Conservation (phyloP, 1,284 basidiomycete genomes). For the Rhodofomes roseus region DNA sequence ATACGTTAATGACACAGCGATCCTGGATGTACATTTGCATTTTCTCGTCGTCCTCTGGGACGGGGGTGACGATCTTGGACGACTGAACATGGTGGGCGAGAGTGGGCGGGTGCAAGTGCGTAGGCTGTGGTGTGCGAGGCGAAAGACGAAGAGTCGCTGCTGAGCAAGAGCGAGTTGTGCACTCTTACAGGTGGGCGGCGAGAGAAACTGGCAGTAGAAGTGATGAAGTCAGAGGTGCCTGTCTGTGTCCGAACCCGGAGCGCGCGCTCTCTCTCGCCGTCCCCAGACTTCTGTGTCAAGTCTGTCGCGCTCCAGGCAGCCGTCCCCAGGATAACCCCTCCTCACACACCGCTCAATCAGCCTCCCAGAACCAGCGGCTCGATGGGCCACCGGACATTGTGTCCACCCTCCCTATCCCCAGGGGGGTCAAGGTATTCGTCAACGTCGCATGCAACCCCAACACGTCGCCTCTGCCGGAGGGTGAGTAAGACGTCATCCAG, state of each 20-base stretch:
- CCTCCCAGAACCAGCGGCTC: constrained; percentile 15
- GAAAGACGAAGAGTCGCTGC: too few relatives aligned
- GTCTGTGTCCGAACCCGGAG: not conserved
- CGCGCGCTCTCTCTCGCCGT: constrained; percentile 28
- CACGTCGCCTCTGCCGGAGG: constrained; percentile 62
- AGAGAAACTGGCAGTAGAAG: too few relatives aligned
- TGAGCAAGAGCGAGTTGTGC: constrained; percentile 14
- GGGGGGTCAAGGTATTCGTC: constrained; percentile 61
- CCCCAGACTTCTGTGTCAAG: constrained; percentile 61
- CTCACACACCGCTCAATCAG: constrained; percentile 12
- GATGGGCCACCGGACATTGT: constrained; percentile 14
- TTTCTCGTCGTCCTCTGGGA: constrained; percentile 58
- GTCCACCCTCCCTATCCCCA: constrained; percentile 38
- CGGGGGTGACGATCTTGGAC: constrained; percentile 43
- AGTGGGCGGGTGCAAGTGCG: not conserved
- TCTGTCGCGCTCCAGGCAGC: constrained; percentile 36
- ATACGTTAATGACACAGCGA: constrained; percentile 70
- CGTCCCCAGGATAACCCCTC: constrained; percentile 25
- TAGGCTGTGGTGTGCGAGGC: not conserved
- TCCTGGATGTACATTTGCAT: constrained; percentile 73
- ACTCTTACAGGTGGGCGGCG: constrained; percentile 15
- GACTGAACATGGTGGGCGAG: constrained; percentile 15
- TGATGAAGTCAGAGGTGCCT: constrained; percentile 8
- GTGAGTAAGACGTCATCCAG: constrained; percentile 47
- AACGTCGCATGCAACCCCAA: constrained; percentile 67